These are phyloP conservation scores for Neohortaea acidophila DNA, from an alignment of 495 filamentous ascomycete genomes.

Conservation along the genomic window DNA sequence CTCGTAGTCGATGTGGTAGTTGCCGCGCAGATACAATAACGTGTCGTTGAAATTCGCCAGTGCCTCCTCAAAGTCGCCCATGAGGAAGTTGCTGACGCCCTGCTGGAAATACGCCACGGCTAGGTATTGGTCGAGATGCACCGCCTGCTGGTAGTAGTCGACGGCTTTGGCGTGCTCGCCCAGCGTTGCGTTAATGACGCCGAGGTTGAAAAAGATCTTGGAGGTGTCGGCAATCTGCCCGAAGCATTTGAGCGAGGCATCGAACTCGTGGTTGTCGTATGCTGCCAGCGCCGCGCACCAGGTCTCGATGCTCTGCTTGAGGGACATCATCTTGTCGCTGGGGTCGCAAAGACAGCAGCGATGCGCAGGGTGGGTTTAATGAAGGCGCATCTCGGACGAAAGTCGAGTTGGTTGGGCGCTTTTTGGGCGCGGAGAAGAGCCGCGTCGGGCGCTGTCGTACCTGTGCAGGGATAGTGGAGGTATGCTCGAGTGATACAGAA, in stretches of 20 bases:
- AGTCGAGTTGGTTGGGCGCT: too few species aligned
- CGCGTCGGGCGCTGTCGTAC: too few species aligned
- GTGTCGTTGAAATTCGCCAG: conserved; percentile 99
- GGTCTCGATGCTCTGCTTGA: conserved; percentile 84
- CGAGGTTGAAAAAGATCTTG: conserved; percentile 97
- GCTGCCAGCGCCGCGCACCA: conserved; percentile 85
- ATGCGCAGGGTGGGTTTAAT: too few species aligned
- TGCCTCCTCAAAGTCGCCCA: conserved; percentile 95
- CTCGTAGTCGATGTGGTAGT: conserved; percentile 95
- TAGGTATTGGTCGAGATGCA: conserved; percentile 81
- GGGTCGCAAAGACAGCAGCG: too few species aligned
- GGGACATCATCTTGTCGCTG: conserved; percentile 18
- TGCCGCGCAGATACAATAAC: conserved; percentile 82
- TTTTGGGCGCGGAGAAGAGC: too few species aligned
- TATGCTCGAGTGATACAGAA: too few species aligned
- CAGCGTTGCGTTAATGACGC: conserved; percentile 94
- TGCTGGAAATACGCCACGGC: conserved; percentile 98
- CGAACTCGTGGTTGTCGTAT: conserved; percentile 95
- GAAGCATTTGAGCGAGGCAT: conserved; percentile 67
- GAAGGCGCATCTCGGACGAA: too few species aligned
- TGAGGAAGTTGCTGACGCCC: conserved; percentile 93
- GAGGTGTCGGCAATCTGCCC: conserved; percentile 84
- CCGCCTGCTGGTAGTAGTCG: conserved; percentile 82
- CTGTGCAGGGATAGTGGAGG: too few species aligned
- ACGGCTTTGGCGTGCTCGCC: conserved; percentile 93